Evolutionary conservation across 1,139 yeast species (phyloP), one percentile per base, ranked within the genome.

Genomic region (Pichia cactophila): DNA sequence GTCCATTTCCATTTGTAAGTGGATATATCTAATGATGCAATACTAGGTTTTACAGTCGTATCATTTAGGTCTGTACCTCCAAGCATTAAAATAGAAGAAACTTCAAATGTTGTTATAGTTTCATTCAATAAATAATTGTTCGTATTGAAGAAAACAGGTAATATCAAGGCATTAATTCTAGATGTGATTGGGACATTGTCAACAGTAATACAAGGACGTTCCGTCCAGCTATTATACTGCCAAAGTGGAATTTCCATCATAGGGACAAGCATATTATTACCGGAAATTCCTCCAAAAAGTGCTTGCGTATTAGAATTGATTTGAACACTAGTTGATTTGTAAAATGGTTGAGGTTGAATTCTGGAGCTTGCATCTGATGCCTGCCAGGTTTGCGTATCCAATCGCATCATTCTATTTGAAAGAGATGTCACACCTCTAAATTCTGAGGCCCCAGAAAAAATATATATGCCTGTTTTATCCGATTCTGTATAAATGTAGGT

Each of bases 181-280:
- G 83, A 69, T 52, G 75, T 78, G 4, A 79, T 69, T 28, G 59
- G 57, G 14, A 59, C 54, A 2, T 57, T 55, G 4, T 37, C 41
- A 20, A 61, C 61, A 9, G 56, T 57, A 2, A 67, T 55, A 1
- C 70, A 67, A 1, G 69, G 62, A 50, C 69, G 68, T 60, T 78
- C 80, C 4, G 80, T 70, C 87, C 87, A 81, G 2, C 82, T 67
- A 45, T 69, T 70, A 50, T 74, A 75, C 54, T 77, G 78, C 82
- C 83, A 80, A 1, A 78, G 58, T 0, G 86, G 85, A 7, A 80
- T 61, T 61, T 81, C 86, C 56, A 72, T 71, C 77, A 81, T 73
- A 49, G 77, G 73, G 36, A 81, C 75, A 83, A 85, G 80, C 0
- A 83, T 83, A 9, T 66, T 60, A 5, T 63, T 16, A 5, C 12